Percentiles rank a stretch among this genome's conserved stretches.
phyloP scores from a whole-genome alignment of 345 rosid genomes.

The Raphanus sativus region DNA sequence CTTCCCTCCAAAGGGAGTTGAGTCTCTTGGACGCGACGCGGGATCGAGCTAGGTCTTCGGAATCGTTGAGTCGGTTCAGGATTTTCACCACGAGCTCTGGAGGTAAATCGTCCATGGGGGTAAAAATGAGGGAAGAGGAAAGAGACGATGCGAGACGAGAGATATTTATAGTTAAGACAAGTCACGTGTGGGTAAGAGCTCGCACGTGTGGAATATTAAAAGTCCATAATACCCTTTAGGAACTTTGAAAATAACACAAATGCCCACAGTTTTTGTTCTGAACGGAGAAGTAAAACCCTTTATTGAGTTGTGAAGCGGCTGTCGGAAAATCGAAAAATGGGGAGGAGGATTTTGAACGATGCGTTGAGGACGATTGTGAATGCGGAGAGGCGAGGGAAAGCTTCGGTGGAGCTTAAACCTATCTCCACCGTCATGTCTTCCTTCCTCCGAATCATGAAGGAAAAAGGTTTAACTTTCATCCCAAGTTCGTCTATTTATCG shows the following conservation, averaged over 20 bases:
- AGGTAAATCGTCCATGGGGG: constrained; percentile 59
- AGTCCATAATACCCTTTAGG: not conserved
- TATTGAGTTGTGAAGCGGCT: not conserved
- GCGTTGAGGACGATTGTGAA: constrained; percentile 86
- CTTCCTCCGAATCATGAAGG: constrained; percentile 79
- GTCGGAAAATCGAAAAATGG: constrained; percentile 48
- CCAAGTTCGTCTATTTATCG: not conserved
- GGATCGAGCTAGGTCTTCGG: constrained; percentile 55
- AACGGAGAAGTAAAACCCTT: not conserved
- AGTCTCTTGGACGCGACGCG: constrained; percentile 51
- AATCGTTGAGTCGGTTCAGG: constrained; percentile 60
- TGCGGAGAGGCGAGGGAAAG: constrained; percentile 79
- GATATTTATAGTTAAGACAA: not conserved
- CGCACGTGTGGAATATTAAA: not conserved
- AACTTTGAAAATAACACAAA: not conserved
- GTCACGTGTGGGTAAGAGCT: not conserved
- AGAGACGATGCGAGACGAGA: not conserved
- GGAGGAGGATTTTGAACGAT: constrained; percentile 82
- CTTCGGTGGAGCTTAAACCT: constrained; percentile 75
- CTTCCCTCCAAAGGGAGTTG: constrained; percentile 44
- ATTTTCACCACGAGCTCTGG: constrained; percentile 52
- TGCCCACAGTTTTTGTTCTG: not conserved
- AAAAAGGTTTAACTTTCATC: constrained; percentile 58
- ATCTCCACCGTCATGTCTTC: constrained; percentile 83
- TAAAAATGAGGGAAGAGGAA: constrained; percentile 1